Percentiles rank a stretch among this genome's conserved stretches.
Conservation (phyloP, 169 alveolate species). For the Theileria annulata region DNA sequence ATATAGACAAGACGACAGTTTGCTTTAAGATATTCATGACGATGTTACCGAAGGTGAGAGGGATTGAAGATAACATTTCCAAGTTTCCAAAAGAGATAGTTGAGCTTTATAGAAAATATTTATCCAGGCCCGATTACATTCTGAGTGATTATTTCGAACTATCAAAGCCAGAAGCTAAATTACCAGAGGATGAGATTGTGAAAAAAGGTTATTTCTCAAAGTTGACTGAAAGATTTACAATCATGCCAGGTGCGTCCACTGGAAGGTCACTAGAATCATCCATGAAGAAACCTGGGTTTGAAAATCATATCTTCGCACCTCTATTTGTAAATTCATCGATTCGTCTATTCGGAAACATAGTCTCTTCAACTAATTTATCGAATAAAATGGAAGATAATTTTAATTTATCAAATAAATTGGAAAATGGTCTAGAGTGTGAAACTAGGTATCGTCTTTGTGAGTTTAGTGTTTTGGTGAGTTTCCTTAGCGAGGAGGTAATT, state of each 20-base stretch:
- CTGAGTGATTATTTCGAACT: neutral
- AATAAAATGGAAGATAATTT: neutral
- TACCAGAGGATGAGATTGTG: neutral
- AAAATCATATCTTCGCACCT: slow-evolving; percentile 50
- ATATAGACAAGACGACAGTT: slow-evolving; percentile 20
- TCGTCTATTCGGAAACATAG: slow-evolving; percentile 25
- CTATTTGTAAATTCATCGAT: slow-evolving; percentile 42
- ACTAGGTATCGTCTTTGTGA: slow-evolving; percentile 24
- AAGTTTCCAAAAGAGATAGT: slow-evolving; percentile 4
- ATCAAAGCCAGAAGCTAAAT: slow-evolving; percentile 5
- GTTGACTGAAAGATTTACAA: slow-evolving; percentile 32
- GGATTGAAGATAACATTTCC: neutral
- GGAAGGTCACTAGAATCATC: slow-evolving; percentile 33
- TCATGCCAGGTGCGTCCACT: slow-evolving; percentile 51
- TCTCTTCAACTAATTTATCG: neutral
- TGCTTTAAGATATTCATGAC: slow-evolving; percentile 14
- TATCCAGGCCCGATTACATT: neutral
- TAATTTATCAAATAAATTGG: neutral
- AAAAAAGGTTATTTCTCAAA: neutral
- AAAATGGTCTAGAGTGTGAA: neutral
- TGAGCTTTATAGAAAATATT: neutral
- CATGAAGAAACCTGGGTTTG: slow-evolving; percentile 42
- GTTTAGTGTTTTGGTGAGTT: slow-evolving; percentile 36
- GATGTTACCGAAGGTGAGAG: slow-evolving; percentile 2
- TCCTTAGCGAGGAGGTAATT: slow-evolving; percentile 43